phyloP scores from a whole-genome alignment of 1,284 basidiomycete species.

The Vanrija sp. region DNA sequence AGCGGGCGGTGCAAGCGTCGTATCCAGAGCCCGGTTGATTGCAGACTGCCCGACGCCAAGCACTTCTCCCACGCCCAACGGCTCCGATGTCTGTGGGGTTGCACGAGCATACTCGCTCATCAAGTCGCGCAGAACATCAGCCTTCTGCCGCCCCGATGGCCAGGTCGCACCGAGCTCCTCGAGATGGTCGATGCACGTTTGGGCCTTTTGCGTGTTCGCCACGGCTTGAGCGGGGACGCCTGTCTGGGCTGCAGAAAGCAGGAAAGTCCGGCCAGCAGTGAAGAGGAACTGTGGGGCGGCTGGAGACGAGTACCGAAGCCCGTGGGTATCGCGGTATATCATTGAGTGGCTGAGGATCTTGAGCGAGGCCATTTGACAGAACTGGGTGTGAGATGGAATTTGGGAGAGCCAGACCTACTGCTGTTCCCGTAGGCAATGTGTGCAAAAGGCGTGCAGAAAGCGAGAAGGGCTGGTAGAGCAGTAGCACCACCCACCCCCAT shows the following conservation, averaged over 20 bases:
- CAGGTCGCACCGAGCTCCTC: constrained; percentile 10
- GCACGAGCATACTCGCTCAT: background rate
- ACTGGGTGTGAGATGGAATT: constrained; percentile 48
- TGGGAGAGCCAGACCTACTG: no score
- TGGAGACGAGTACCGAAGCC: constrained; percentile 60
- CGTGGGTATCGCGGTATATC: constrained; percentile 59
- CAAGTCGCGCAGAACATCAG: constrained; percentile 6
- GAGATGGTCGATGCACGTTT: constrained; percentile 6
- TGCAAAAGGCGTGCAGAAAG: no score
- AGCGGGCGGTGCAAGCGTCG: background rate
- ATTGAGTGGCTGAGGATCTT: constrained; percentile 61
- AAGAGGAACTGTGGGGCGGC: constrained; percentile 63
- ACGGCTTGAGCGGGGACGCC: background rate
- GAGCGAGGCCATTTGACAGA: constrained; percentile 62
- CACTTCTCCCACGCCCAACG: no score
- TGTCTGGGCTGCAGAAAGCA: constrained; percentile 11
- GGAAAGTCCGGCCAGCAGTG: constrained; percentile 57
- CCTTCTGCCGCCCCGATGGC: constrained; percentile 8
- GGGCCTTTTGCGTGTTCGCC: constrained; percentile 2
- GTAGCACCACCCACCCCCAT: constrained; percentile 62
- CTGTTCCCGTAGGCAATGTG: no score
- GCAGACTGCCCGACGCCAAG: background rate
- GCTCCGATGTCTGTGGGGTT: no score
- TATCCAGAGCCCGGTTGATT: background rate
- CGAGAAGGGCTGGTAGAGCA: constrained; percentile 61